Base-by-base conservation (phyloP, 345 rosid species). In the Melaleuca quinquenervia region DNA sequence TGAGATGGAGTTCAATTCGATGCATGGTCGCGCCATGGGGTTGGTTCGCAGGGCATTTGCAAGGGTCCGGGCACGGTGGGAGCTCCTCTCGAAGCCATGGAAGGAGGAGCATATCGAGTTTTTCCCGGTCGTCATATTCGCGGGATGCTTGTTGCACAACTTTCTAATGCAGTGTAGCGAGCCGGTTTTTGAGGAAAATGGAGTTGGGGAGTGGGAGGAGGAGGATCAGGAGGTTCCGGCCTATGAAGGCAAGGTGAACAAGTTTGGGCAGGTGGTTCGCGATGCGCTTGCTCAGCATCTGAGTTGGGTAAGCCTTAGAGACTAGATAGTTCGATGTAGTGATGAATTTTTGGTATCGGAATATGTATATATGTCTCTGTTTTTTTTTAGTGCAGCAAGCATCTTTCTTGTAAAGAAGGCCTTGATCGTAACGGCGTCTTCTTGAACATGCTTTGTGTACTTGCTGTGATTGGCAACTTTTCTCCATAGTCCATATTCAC, bases 111-210 rank as follows among this genome's bases (percentile, higher is more conserved):
- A 90, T 6, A 20, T 91, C 6, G 95, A 94, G 87, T 93, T 90
- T 85, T 85, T 94, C 70, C 96, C 97, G 2, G 90, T 93, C 52
- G 94, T 95, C 12, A 90, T 96, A 45, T 92, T 93, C 41, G 92
- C 93, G 9, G 89, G 91, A 6, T 95, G 98, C 88, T 88, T 96
- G 89, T 83, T 96, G 89, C 95, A 96, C 90, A 94, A 96, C 82
- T 95, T 94, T 91, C 88, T 96, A 86, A 91, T 93, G 78, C 87
- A 90, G 85, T 90, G 85, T 82, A 88, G 90, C 15, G 97, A 95
- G 87, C 87, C 88, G 11, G 80, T 70, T 70, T 70, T 70, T 36
- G 80, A 70, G 41, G 80, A 70, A 70, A 36, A 85, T 82, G 90
- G 85, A 3, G 94, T 88, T 83, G 91, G 89, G 60, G 62, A 85